Evolutionary conservation across 192 early-diverging fungal genomes (phyloP).

Genomic region (Podila horticola): DNA sequence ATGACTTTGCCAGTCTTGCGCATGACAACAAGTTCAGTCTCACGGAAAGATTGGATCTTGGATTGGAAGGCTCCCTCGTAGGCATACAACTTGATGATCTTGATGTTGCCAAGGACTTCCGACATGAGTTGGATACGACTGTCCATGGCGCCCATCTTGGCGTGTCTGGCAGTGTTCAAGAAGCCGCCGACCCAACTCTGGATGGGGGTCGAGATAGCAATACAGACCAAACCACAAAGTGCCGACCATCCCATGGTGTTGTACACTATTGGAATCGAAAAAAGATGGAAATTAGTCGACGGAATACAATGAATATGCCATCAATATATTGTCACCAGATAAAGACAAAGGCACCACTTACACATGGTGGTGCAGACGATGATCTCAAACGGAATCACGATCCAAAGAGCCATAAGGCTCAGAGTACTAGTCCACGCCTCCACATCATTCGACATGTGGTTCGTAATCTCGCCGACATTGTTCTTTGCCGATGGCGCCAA

Average conservation of each 20-base stretch:
- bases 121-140: constrained; percentile 30
- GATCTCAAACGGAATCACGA: constrained; percentile 22
- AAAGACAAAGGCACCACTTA: too few relatives aligned
- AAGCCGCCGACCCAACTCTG: constrained; percentile 15
- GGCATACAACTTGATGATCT: constrained; percentile 37
- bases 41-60: constrained; percentile 10
- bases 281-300: too few relatives aligned
- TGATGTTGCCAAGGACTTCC: constrained; percentile 30
- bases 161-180: constrained; percentile 13
- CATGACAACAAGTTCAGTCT: constrained; percentile 9
- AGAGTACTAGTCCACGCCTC: constrained; percentile 21
- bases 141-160: constrained; percentile 20
- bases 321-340: too few relatives aligned
- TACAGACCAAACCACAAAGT: constrained; percentile 7
- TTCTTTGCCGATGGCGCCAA: constrained; percentile 65
- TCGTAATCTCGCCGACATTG: constrained; percentile 18
- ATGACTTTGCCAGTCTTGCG: constrained; percentile 7
- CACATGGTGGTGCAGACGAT: constrained; percentile 12
- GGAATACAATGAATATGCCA: too few relatives aligned
- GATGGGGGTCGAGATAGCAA: constrained; percentile 18
- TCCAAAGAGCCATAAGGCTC: neutral
- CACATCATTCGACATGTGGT: constrained; percentile 42
- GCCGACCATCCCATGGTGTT: constrained; percentile 28
- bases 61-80: constrained; percentile 21
- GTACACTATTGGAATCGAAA: too few relatives aligned